Conservation (phyloP, 2,329 filamentous ascomycete genomes). For the Setomelanomma holmii region DNA sequence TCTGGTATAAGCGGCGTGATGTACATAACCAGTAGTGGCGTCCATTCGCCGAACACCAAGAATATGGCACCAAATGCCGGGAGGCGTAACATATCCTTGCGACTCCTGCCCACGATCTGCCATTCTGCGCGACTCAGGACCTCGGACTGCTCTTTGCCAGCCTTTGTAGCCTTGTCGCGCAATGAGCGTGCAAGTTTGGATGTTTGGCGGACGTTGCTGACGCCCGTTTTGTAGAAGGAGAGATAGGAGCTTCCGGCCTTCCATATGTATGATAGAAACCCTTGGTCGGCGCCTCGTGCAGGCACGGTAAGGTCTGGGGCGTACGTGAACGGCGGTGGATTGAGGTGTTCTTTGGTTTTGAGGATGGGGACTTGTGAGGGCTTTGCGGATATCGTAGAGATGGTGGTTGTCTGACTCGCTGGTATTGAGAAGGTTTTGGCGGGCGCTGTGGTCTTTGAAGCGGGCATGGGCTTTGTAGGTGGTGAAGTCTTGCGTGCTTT, state of each 20-base stretch:
- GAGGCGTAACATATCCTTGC: slow-evolving; percentile 76
- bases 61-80: slow-evolving; percentile 80
- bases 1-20: slow-evolving; percentile 77
- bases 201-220: slow-evolving; percentile 77
- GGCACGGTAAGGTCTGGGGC: slow-evolving; percentile 74
- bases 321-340: slow-evolving; percentile 75
- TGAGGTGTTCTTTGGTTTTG: slow-evolving; percentile 55
- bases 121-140: slow-evolving; percentile 69
- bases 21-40: slow-evolving; percentile 77
- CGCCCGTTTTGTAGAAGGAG: slow-evolving; percentile 85
- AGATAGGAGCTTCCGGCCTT: slow-evolving; percentile 76
- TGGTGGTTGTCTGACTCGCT: not conserved
- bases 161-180: slow-evolving; percentile 48
- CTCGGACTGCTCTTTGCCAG: slow-evolving; percentile 1
- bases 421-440: not conserved
- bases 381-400: slow-evolving; percentile 2
- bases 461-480: slow-evolving; percentile 5
- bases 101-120: slow-evolving; percentile 72
- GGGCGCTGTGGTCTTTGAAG: not conserved
- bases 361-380: slow-evolving; percentile 9
- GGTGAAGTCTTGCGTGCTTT: slow-evolving; percentile 10
- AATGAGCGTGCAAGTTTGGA: slow-evolving; percentile 54
- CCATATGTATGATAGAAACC: slow-evolving; percentile 62
- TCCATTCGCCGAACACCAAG: slow-evolving; percentile 83
- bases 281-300: slow-evolving; percentile 55